phyloP scores from a whole-genome alignment of 2,329 filamentous ascomycete species.

The Rutstroemia sp. region DNA sequence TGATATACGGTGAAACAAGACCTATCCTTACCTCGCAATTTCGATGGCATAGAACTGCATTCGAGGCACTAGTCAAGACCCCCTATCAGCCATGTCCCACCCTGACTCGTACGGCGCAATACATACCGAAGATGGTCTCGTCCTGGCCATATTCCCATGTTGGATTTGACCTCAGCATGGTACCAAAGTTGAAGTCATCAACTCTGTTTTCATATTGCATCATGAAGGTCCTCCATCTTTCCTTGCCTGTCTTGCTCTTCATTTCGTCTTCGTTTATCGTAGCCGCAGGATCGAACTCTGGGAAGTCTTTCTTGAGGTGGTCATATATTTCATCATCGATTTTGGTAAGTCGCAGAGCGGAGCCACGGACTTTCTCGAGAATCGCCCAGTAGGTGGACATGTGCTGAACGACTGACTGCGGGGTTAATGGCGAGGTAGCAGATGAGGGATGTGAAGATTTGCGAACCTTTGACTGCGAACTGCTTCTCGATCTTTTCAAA shows the following conservation, averaged over 20 bases:
- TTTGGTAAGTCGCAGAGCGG: constrained; percentile 83
- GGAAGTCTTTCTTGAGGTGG: constrained; percentile 81
- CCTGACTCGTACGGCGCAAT: neutral
- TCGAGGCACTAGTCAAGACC: constrained; percentile 38
- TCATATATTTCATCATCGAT: constrained; percentile 92
- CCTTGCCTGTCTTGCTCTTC: constrained; percentile 96
- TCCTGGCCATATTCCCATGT: constrained; percentile 81
- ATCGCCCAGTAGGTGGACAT: constrained; percentile 97
- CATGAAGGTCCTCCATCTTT: constrained; percentile 91
- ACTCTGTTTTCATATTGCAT: constrained; percentile 88
- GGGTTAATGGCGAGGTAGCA: constrained; percentile 21
- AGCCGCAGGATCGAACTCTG: constrained; percentile 78
- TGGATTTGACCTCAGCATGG: constrained; percentile 74
- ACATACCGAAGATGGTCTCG: constrained; percentile 82
- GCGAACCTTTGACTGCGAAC: constrained; percentile 86
- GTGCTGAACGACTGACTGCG: constrained; percentile 68
- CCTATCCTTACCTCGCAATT: constrained; percentile 41
- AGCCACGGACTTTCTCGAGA: constrained; percentile 83
- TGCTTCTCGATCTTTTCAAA: constrained; percentile 87
- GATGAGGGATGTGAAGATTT: neutral
- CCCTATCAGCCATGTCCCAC: constrained; percentile 3
- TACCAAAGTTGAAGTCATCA: constrained; percentile 98
- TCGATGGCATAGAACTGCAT: constrained; percentile 84
- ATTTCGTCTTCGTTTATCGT: constrained; percentile 87
- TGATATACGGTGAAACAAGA: neutral